Evolutionary conservation across 495 filamentous ascomycete species (phyloP), one percentile per base, ranked within the genome.

Genomic region (Penicillium pulvis): DNA sequence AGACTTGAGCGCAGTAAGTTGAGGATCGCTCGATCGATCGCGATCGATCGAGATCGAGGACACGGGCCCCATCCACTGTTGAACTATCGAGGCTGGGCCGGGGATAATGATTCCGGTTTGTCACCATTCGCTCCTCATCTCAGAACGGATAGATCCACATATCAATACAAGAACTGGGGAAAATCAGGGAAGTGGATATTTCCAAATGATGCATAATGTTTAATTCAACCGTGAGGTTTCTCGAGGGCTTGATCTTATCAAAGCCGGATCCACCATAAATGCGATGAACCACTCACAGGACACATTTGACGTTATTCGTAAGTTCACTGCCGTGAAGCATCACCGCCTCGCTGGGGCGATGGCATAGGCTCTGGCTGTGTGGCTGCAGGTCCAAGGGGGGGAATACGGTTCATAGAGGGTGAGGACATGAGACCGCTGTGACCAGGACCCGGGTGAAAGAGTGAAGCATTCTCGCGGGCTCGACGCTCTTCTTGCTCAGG

Each of bases 401-500:
- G 75, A 23, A 76, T 66, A 12, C 75, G 75, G 51, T 73, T 71
- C 48, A 77, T 62, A 0, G 75, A 73, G 14, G 75, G 74, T 4
- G 74, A 75, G 1, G 74, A 73, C 71, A 75, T 70, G 20, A 53
- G 31, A 30, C 63, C 42, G 11, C 60, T 55, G 17, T 74, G 72
- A 6, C 66, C 66, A 9, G 69, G 61, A 0, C 62, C 53, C 43
- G 68, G 68, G n/a, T 75, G 65, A 16, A 68, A 53, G 16, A 70
- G 59, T 43, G 73, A 56, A 0, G 72, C 73, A 52, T 76, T 74
- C 61, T 80, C 75, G 19, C 73, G 54, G 46, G 76, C 75, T 6
- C 75, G 67, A 24, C 75, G 75, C 43, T 76, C 75, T 56, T 79
- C 75, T 50, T 80, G 77, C 59, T 80, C 76, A 2, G 76, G 76